Evolutionary conservation across 2,329 filamentous ascomycete species (phyloP).

Genomic region (Fusarium tricinctum): DNA sequence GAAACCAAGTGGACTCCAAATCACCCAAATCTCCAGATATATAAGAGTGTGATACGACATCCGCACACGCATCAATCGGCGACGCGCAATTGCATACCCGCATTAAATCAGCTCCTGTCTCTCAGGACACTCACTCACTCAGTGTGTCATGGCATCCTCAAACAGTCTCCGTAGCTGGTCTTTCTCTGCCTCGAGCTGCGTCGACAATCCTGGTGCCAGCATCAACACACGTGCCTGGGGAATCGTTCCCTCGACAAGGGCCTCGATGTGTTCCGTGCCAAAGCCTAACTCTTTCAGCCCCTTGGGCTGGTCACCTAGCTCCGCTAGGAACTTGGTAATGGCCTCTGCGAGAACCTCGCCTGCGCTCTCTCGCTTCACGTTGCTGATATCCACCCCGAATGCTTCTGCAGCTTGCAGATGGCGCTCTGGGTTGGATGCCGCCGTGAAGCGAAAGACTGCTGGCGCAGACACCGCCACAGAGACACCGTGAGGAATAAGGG

Average conservation of each 20-base stretch:
- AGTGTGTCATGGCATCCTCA: constrained; percentile 68
- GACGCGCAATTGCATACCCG: constrained; percentile 35
- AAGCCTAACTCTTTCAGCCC: constrained; percentile 91
- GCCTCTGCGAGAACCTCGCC: constrained; percentile 91
- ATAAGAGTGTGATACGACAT: constrained; percentile 23
- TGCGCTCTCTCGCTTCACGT: constrained; percentile 89
- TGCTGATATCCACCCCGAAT: constrained; percentile 90
- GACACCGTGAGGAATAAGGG: constrained; percentile 96
- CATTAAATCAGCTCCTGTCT: constrained; percentile 28
- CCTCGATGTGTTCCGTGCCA: constrained; percentile 78
- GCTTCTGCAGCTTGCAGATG: constrained; percentile 90
- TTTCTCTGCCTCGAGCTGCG: constrained; percentile 77
- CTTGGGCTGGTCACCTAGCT: constrained; percentile 89
- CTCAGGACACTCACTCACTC: constrained; percentile 46
- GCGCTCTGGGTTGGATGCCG: constrained; percentile 89
- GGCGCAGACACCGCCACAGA: constrained; percentile 94
- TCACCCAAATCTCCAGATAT: constrained; percentile 16
- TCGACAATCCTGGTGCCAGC: constrained; percentile 85
- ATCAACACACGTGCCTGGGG: constrained; percentile 92
- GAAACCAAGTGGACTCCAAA: constrained; percentile 7
- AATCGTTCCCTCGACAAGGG: constrained; percentile 91
- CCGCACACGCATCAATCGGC: constrained; percentile 20
- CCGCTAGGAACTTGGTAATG: constrained; percentile 81
- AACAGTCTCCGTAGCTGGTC: constrained; percentile 79
- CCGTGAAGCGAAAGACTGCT: constrained; percentile 94